Evolutionary conservation across 495 filamentous ascomycete species (phyloP), one percentile per base, ranked within the genome.

Genomic region (Aspergillus asperescens): DNA sequence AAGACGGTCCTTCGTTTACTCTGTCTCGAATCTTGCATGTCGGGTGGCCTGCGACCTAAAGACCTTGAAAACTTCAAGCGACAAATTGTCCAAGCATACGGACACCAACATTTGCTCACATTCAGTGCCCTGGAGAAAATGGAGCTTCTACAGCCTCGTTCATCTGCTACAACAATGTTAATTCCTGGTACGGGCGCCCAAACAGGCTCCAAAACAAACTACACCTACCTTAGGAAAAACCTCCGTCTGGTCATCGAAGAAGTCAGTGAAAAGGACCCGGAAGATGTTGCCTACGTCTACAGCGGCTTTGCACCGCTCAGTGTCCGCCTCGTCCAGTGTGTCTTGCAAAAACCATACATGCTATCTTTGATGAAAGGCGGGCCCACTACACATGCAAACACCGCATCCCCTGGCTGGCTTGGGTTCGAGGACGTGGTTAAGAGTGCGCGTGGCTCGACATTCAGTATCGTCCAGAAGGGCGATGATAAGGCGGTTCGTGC

Each of bases 281-380:
- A 91, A 58, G 94, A 99, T 55, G 88, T 97, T 55, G 88, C 94
- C 8, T 99, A 97, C 62, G 91, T 95, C 28, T 99, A 96, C 74
- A 92, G 87, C 57, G 94, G 94, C 39, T 97, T 96, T 65, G 94
- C 94, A 5, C 93, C 94, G 2, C 79, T 99, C 19, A 94, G 88
- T 50, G 78, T 97, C 54, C 88, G 94, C 13, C 81, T 99, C 15
- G 86, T 99, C n/a, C 94, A 99, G 70, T 93, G 88, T 59, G 78
- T 97, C 28, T 67, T 97, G 48, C 92, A 97, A 67, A 99, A 99
- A 67, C 81, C 83, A 37, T 87, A 88, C 55, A 76, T 92, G 32
- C 72, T 86, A 5, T 83, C 84, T 5, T 79, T 89, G 15, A 82
- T 82, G 45, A 78, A 78, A 48, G 81, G 84, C 24, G 69, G 75